Evolutionary conservation across 768 basidiomycete genomes (phyloP).

Genomic region (Thelephora ganbajun): DNA sequence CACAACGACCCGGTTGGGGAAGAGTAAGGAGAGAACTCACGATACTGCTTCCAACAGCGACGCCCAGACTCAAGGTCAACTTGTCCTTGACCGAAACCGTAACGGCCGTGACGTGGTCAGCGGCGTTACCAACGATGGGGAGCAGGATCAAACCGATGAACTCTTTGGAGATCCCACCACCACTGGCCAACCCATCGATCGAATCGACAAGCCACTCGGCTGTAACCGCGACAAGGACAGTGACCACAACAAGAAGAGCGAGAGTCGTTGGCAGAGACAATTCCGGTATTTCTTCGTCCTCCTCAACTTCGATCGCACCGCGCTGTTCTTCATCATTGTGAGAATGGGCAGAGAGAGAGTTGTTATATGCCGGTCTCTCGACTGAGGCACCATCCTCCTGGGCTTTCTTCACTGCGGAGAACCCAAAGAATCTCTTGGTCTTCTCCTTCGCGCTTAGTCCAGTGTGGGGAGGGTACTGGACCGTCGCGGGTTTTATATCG

Average conservation of each 20-base stretch:
- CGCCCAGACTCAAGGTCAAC: constrained; percentile 72
- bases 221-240: constrained; percentile 36
- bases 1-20: neutral
- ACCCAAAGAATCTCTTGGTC: neutral
- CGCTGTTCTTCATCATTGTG: constrained; percentile 2
- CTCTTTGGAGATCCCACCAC: constrained; percentile 48
- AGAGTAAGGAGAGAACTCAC: constrained; percentile 32
- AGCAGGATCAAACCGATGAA: constrained; percentile 83
- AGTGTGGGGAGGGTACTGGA: neutral
- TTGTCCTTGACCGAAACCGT: constrained; percentile 86
- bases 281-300: constrained; percentile 21
- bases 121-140: constrained; percentile 86
- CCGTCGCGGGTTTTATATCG: constrained; percentile 1
- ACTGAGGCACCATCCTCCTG: neutral
- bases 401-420: neutral
- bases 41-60: constrained; percentile 80
- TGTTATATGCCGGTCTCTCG: neutral
- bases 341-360: neutral
- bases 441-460: neutral
- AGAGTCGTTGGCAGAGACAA: constrained; percentile 21
- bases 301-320: constrained; percentile 10
- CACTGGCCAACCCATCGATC: constrained; percentile 55
- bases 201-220: constrained; percentile 64
- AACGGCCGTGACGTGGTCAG: constrained; percentile 87
- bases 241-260: constrained; percentile 21